Percentiles rank a stretch among this genome's conserved stretches.
phyloP scores from a whole-genome alignment of 1,284 basidiomycete genomes.

The Cutaneotrichosporon cavernicola region DNA sequence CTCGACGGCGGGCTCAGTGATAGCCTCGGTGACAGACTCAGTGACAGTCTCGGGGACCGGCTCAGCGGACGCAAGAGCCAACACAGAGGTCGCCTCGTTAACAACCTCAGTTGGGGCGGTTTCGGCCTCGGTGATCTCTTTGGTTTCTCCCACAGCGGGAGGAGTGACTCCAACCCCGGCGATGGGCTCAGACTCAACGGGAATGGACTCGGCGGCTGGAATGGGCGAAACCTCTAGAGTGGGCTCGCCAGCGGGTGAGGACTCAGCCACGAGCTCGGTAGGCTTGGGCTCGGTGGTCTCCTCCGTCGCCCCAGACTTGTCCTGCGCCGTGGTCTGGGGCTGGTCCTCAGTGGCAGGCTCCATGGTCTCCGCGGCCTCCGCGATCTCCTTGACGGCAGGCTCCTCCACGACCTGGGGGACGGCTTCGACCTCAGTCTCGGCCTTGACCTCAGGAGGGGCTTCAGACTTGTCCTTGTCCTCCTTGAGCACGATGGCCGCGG shows the following conservation, averaged over 20 bases:
- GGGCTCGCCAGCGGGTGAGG: not conserved
- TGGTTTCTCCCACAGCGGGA: not conserved
- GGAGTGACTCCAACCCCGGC: not conserved
- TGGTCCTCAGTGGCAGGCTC: not conserved
- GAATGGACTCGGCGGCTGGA: not conserved
- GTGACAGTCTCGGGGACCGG: not conserved
- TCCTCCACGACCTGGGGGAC: not conserved
- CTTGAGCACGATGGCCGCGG: not conserved
- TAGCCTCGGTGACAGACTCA: not conserved
- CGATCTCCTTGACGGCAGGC: not conserved
- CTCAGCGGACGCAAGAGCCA: not conserved
- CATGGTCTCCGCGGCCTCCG: not conserved
- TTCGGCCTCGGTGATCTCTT: not conserved
- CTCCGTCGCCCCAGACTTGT: not conserved
- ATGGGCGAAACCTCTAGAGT: not conserved
- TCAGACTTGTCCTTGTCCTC: not conserved
- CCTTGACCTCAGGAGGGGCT: not conserved
- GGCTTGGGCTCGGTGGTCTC: not conserved
- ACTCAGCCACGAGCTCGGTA: not conserved
- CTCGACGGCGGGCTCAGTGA: not conserved
- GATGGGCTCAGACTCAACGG: not conserved
- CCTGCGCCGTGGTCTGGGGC: not conserved
- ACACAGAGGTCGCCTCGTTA: not conserved
- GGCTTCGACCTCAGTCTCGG: not conserved
- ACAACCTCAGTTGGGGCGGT: not conserved